Conservation (phyloP, 2,329 filamentous ascomycete genomes). For the Fusarium zealandicum region DNA sequence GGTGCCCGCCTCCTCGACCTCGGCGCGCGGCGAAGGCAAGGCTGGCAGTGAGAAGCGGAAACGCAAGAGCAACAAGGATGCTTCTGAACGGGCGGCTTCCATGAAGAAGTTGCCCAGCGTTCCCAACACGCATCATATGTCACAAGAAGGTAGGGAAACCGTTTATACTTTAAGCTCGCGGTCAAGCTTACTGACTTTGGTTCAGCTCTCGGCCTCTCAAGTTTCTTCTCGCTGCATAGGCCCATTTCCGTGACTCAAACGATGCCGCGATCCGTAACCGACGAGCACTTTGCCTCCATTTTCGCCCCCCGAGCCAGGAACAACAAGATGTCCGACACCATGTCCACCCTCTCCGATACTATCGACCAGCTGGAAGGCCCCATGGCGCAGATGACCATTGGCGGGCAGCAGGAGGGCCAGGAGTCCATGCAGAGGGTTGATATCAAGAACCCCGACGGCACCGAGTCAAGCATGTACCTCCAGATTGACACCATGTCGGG, state of each 20-base stretch:
- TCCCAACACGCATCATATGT: slow-evolving; percentile 76
- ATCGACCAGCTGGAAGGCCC: slow-evolving; percentile 67
- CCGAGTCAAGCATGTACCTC: slow-evolving; percentile 66
- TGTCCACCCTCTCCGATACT: slow-evolving; percentile 69
- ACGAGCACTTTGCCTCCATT: slow-evolving; percentile 83
- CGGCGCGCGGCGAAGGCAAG: slow-evolving; percentile 53
- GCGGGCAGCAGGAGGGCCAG: slow-evolving; percentile 52
- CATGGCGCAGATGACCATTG: slow-evolving; percentile 61
- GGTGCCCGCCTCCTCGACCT: slow-evolving; percentile 56
- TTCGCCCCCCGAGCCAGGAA: slow-evolving; percentile 67
- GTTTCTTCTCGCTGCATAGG: slow-evolving; percentile 95
- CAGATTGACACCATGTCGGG: slow-evolving; percentile 73
- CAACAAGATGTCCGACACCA: slow-evolving; percentile 65
- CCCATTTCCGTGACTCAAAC: slow-evolving; percentile 88
- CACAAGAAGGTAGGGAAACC: slow-evolving; percentile 64
- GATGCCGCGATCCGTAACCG: slow-evolving; percentile 74
- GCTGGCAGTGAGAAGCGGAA: slow-evolving; percentile 61
- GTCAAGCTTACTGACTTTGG: slow-evolving; percentile 24
- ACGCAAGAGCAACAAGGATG: slow-evolving; percentile 63
- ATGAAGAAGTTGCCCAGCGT: slow-evolving; percentile 73
- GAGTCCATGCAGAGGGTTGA: slow-evolving; percentile 60
- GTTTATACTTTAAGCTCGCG: neutral
- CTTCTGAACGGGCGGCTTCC: slow-evolving; percentile 52
- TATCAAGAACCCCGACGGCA: slow-evolving; percentile 63
- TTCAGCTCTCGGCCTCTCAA: slow-evolving; percentile 83